A percentile compares a stretch with the other conserved stretches of the same genome.
Conservation (phyloP, 108 stramenopile species). For the Discostella pseudostelligera region DNA sequence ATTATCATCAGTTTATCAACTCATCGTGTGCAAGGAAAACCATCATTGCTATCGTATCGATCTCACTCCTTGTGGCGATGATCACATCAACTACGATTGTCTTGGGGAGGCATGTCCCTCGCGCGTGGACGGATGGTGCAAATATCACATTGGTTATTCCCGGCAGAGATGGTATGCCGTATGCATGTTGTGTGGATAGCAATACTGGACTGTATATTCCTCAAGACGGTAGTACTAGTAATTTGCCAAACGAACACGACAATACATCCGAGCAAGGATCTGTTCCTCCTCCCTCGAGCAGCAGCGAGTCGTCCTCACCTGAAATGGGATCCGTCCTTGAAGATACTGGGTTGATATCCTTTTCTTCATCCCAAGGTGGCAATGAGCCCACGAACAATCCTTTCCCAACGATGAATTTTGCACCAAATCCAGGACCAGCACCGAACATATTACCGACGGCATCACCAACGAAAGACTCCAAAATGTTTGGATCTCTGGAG, state of each 20-base stretch:
- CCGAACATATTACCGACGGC: too few species aligned
- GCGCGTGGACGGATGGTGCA: neutral
- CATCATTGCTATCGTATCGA: neutral
- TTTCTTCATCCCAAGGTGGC: neutral
- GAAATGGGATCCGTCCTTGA: neutral
- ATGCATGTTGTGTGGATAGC: neutral
- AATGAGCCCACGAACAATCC: neutral
- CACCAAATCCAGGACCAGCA: too few species aligned
- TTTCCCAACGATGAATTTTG: neutral
- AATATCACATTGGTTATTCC: neutral
- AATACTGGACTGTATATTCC: neutral
- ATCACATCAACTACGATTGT: neutral
- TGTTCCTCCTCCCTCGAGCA: too few species aligned
- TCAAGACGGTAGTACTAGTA: neutral
- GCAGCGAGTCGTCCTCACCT: too few species aligned
- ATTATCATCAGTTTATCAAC: neutral
- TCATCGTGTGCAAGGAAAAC: neutral
- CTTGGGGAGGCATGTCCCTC: neutral
- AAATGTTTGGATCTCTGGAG: too few species aligned
- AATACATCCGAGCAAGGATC: too few species aligned
- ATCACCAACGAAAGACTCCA: too few species aligned
- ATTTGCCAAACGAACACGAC: too few species aligned
- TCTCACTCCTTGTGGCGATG: slow-evolving; percentile 1
- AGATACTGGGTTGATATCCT: neutral
- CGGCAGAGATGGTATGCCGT: neutral